phyloP scores from a whole-genome alignment of 768 basidiomycete genomes.

The Botryobasidium botryosum region DNA sequence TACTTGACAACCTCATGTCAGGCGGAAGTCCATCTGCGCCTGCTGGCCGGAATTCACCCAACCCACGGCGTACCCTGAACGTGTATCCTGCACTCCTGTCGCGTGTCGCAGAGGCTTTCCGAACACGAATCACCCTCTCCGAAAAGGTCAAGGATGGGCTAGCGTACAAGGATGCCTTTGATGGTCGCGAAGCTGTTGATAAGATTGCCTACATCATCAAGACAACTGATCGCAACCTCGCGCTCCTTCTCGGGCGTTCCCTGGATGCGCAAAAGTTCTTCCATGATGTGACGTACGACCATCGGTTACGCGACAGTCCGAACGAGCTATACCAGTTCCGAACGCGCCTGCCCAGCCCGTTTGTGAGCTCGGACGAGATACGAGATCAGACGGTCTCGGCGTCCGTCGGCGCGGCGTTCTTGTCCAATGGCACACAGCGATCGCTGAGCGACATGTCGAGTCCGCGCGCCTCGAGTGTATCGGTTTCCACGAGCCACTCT shows the following conservation, averaged over 20 bases:
- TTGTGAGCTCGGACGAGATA: slow-evolving; percentile 41
- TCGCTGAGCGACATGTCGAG: no score
- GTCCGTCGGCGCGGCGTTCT: neutral
- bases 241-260: slow-evolving; percentile 84
- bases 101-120: slow-evolving; percentile 86
- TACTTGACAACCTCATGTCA: slow-evolving; percentile 18
- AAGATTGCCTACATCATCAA: slow-evolving; percentile 97
- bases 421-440: neutral
- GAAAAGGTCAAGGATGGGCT: slow-evolving; percentile 90
- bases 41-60: slow-evolving; percentile 17
- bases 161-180: slow-evolving; percentile 91
- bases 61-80: slow-evolving; percentile 43
- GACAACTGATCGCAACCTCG: slow-evolving; percentile 92
- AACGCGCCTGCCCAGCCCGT: slow-evolving; percentile 66
- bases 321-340: slow-evolving; percentile 89
- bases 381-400: no score
- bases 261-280: slow-evolving; percentile 98
- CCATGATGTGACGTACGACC: slow-evolving; percentile 98
- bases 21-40: slow-evolving; percentile 3
- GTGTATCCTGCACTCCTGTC: slow-evolving; percentile 95
- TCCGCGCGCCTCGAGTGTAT: neutral
- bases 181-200: slow-evolving; percentile 93
- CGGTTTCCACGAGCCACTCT: neutral
- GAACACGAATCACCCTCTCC: slow-evolving; percentile 52
- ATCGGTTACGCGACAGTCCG: slow-evolving; percentile 76